phyloP scores from a whole-genome alignment of 1,139 yeast species.

The Lodderomyces orthopsilosis region DNA sequence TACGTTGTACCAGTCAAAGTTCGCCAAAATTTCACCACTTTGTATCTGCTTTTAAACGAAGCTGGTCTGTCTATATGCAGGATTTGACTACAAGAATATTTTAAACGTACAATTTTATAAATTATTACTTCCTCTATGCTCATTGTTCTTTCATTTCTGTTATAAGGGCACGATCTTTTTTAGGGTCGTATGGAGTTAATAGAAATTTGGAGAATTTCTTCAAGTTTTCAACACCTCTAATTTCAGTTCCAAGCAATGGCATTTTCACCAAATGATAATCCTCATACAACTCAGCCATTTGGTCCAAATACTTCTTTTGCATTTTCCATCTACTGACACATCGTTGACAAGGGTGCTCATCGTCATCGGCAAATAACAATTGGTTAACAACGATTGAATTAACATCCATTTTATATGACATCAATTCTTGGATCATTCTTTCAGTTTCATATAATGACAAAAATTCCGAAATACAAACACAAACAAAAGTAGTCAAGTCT shows the following conservation, averaged over 20 bases:
- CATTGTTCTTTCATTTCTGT: constrained; percentile 62
- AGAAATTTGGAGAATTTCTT: constrained; percentile 71
- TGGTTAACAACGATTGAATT: constrained; percentile 95
- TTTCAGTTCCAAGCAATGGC: constrained; percentile 92
- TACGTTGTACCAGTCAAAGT: neutral
- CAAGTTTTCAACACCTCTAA: constrained; percentile 85
- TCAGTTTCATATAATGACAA: constrained; percentile 94
- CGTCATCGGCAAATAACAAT: constrained; percentile 77
- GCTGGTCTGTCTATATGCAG: too few relatives aligned
- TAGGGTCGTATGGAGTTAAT: constrained; percentile 69
- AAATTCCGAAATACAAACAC: constrained; percentile 97
- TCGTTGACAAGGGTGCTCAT: constrained; percentile 70
- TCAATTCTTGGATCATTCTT: constrained; percentile 93
- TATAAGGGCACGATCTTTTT: constrained; percentile 54
- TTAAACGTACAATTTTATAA: too few relatives aligned
- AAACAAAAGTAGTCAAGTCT: constrained; percentile 90
- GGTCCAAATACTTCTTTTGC: constrained; percentile 93
- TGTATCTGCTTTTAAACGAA: too few relatives aligned
- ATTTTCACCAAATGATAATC: constrained; percentile 94
- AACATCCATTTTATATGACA: constrained; percentile 93
- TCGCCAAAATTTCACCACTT: neutral
- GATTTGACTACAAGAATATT: neutral
- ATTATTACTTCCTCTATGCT: constrained; percentile 3
- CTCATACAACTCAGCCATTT: constrained; percentile 89
- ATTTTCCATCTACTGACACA: constrained; percentile 92